Conservation (phyloP, 225 moss, liverwort and hornwort genomes). For the Physcomitrellopsis africana region DNA sequence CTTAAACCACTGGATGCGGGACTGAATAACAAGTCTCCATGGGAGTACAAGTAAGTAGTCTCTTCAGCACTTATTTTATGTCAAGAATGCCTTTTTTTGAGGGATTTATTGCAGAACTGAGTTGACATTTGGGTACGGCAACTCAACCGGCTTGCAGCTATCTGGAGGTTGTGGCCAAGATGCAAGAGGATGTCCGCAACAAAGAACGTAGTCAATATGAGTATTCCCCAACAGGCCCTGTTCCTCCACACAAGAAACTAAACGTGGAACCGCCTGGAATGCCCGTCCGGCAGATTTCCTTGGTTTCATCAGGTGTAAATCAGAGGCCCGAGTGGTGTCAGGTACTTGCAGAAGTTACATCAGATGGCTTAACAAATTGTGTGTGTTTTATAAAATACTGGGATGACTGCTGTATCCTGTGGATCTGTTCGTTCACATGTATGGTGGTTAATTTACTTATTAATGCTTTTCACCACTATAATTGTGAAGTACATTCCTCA, state of each 20-base stretch:
- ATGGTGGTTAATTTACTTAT: background rate
- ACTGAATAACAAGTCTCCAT: background rate
- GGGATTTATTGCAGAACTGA: too few relatives aligned
- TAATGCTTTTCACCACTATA: background rate
- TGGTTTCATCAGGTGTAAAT: conserved; percentile 33
- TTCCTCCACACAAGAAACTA: conserved; percentile 37
- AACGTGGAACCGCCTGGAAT: conserved; percentile 40
- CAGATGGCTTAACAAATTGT: accelerated
- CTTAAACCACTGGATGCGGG: conserved; percentile 30
- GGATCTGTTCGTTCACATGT: background rate
- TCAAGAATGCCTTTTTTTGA: background rate
- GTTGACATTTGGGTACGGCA: background rate
- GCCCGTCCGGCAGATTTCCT: conserved; percentile 40
- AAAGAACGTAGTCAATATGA: conserved; percentile 26
- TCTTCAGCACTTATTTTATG: background rate
- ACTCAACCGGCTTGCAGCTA: conserved; percentile 34
- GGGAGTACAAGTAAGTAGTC: conserved; percentile 36
- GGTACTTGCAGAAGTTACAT: conserved; percentile 13
- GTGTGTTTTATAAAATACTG: background rate
- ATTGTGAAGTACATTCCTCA: background rate
- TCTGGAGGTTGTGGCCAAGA: conserved; percentile 33
- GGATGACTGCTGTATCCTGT: background rate
- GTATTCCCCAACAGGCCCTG: conserved; percentile 8
- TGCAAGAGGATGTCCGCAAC: conserved; percentile 23
- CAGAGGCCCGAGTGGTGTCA: conserved; percentile 54